Evolutionary conservation across 2,329 filamentous ascomycete genomes (phyloP), one percentile per base, ranked within the genome.

Genomic region (Rhinocladiella similis): DNA sequence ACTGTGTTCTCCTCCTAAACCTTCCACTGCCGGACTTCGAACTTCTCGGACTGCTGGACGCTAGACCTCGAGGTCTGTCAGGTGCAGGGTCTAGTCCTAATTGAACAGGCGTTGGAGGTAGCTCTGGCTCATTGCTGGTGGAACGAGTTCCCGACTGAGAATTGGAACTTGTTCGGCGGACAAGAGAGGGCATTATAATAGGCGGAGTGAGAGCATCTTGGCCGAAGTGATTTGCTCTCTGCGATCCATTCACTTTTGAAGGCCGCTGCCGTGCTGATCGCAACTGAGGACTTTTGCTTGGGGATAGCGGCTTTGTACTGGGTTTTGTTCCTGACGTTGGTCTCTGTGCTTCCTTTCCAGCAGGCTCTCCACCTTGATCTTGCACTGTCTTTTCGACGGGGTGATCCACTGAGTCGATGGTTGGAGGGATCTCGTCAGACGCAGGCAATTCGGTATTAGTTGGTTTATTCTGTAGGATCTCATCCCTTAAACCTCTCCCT

Each of bases 101-200:
- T 22, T 65, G 51, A 12, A 63, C 62, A 14, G 64, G 63, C 13
- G 65, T 67, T 5, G 64, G 65, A 13, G 65, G 65, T 19, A 67
- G 39, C 16, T 65, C 62, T 9, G 59, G 62, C 46, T 64, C 61
- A n/a, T 53, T 50, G 25, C 52, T 58, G 18, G n/a, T 22, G 5
- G 39, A 14, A 29, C 47, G 49, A 27, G 50, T 27, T 13, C 20
- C 16, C 20, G 52, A 25, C 10, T 48, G 49, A 22, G 43, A 14
- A 10, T 41, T 19, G 27, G 49, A 12, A 14, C 49, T 46, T 46
- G 56, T 50, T 43, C 54, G 58, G n/a, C 47, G 43, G 3, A 65
- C 58, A 22, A 64, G 43, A 25, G 50, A 54, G 13, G 63, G 63
- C 27, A 57, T 48, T 36, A 63, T 57, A 1, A 33, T 33, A 6